These are phyloP conservation scores for Orbilia quercus DNA, from an alignment of 2,329 filamentous ascomycete genomes.

Conservation along the genomic window DNA sequence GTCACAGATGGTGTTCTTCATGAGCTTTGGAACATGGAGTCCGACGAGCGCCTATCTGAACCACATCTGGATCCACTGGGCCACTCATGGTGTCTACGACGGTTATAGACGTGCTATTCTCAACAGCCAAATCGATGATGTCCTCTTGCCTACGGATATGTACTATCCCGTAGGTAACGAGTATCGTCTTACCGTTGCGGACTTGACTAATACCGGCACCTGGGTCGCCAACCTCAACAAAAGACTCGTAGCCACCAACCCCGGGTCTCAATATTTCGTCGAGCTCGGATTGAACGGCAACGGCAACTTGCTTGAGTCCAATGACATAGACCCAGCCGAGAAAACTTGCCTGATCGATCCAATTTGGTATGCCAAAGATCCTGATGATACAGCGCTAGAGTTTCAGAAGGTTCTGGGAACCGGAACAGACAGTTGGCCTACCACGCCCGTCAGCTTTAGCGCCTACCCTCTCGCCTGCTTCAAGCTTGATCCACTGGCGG, in stretches of 20 bases:
- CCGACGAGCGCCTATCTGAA: constrained; percentile 70
- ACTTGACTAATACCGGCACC: constrained; percentile 21
- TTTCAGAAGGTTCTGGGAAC: constrained; percentile 42
- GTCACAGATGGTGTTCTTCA: constrained; percentile 50
- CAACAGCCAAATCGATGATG: constrained; percentile 72
- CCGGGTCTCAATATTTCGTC: constrained; percentile 38
- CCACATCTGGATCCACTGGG: constrained; percentile 73
- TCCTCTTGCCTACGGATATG: constrained; percentile 67
- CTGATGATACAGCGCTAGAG: constrained; percentile 41
- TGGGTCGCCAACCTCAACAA: constrained; percentile 38
- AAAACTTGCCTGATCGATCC: constrained; percentile 12
- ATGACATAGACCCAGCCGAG: constrained; percentile 11
- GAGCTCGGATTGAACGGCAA: constrained; percentile 53
- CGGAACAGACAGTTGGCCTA: constrained; percentile 40
- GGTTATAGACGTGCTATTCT: constrained; percentile 70
- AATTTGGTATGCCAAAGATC: constrained; percentile 45
- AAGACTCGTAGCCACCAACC: constrained; percentile 31
- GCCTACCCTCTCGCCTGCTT: constrained; percentile 23
- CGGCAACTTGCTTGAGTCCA: constrained; percentile 35
- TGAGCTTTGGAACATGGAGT: constrained; percentile 41
- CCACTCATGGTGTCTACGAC: constrained; percentile 70
- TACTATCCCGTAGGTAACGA: constrained; percentile 52
- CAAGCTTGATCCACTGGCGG: constrained; percentile 63
- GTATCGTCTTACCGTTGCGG: constrained; percentile 37
- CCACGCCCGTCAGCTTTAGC: constrained; percentile 7